These are phyloP conservation scores for Gnomoniopsis sp. DNA, from an alignment of 2,329 filamentous ascomycete species.

Conservation along the genomic window DNA sequence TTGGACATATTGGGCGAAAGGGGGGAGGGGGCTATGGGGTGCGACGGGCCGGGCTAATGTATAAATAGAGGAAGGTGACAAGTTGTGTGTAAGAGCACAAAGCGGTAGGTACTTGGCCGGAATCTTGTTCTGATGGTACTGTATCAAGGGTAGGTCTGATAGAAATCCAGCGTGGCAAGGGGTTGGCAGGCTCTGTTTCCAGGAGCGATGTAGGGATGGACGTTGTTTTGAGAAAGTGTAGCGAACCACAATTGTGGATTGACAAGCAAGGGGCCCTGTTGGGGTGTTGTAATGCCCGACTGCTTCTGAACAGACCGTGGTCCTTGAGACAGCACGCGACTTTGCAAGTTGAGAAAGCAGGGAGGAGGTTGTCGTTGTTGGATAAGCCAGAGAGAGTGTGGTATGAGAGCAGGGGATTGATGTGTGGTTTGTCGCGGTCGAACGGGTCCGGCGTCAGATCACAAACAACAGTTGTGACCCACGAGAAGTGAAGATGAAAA, in stretches of 20 bases:
- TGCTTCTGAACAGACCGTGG: not conserved
- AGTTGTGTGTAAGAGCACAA: not conserved
- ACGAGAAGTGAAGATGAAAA: conserved; percentile 1
- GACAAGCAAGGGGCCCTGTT: not conserved
- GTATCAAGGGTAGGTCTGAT: not conserved
- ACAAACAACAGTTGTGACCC: not conserved
- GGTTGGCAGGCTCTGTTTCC: conserved; percentile 18
- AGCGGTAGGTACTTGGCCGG: not conserved
- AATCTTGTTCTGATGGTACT: not conserved
- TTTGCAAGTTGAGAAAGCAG: conserved; percentile 1
- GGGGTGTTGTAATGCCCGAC: no score
- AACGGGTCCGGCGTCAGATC: conserved; percentile 14
- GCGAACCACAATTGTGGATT: not conserved
- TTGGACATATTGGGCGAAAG: conserved; percentile 44
- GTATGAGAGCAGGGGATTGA: not conserved
- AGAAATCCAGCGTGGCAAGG: conserved; percentile 4
- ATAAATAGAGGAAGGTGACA: conserved; percentile 31
- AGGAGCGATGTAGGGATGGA: conserved; percentile 16
- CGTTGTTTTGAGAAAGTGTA: conserved; percentile 17
- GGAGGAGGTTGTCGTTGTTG: not conserved
- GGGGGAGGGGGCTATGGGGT: conserved; percentile 16
- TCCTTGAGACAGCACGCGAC: not conserved
- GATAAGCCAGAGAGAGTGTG: not conserved
- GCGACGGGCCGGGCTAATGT: conserved; percentile 25
- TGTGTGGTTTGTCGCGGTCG: conserved; percentile 5